These are phyloP conservation scores for Hypomyces perniciosus DNA, from an alignment of 2,329 filamentous ascomycete species.

Conservation along the genomic window DNA sequence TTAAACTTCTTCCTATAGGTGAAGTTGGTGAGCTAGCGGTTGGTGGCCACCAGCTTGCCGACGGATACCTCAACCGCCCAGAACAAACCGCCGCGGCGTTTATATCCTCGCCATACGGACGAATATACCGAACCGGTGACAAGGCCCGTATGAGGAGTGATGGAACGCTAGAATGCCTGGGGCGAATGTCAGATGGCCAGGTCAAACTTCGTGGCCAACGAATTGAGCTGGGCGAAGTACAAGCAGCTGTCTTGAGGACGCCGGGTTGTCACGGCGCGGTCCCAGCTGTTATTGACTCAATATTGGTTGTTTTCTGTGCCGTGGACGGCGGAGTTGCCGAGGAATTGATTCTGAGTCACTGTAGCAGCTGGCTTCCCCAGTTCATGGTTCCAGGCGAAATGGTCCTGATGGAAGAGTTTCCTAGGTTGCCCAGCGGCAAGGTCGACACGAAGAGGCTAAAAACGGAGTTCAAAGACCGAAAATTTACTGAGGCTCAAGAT, in stretches of 20 bases:
- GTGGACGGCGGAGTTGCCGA: slow-evolving; percentile 33
- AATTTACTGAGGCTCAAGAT: slow-evolving; percentile 7
- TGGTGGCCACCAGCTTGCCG: slow-evolving; percentile 72
- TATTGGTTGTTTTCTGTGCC: slow-evolving; percentile 70
- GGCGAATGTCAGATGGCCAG: slow-evolving; percentile 72
- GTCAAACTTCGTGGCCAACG: slow-evolving; percentile 82
- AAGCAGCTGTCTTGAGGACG: slow-evolving; percentile 60
- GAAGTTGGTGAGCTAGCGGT: slow-evolving; percentile 74
- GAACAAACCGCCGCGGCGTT: slow-evolving; percentile 71
- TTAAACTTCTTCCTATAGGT: slow-evolving; percentile 56
- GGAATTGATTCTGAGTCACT: slow-evolving; percentile 50
- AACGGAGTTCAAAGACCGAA: slow-evolving; percentile 35
- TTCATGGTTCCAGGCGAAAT: slow-evolving; percentile 81
- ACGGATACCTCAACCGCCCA: slow-evolving; percentile 73
- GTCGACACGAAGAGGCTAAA: slow-evolving; percentile 64
- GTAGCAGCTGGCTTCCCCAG: slow-evolving; percentile 67
- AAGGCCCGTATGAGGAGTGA: slow-evolving; percentile 62
- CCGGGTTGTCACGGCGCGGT: slow-evolving; percentile 58
- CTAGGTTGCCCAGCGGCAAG: slow-evolving; percentile 77
- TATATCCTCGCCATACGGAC: slow-evolving; percentile 59
- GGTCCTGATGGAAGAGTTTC: slow-evolving; percentile 57
- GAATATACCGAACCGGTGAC: slow-evolving; percentile 79
- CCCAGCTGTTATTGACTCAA: slow-evolving; percentile 60
- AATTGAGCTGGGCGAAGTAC: slow-evolving; percentile 73
- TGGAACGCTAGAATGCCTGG: slow-evolving; percentile 75